phyloP scores from a whole-genome alignment of 495 filamentous ascomycete species.

The Daldinia childiae region DNA sequence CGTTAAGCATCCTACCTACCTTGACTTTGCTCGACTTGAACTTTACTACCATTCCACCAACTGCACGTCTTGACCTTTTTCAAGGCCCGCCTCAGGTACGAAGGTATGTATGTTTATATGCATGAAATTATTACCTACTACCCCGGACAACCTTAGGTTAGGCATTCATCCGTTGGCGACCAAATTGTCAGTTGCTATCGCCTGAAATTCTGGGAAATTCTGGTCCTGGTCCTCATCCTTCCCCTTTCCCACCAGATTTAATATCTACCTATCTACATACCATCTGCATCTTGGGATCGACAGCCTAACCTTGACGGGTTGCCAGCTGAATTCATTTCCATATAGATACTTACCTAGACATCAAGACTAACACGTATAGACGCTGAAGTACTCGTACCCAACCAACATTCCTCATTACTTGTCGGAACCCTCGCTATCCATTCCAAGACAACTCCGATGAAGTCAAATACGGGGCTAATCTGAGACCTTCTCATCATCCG shows the following conservation, averaged over 20 bases:
- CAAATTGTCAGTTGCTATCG: slow-evolving; percentile 7
- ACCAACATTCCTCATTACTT: slow-evolving; percentile 17
- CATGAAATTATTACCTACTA: slow-evolving; percentile 26
- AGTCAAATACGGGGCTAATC: slow-evolving; percentile 45
- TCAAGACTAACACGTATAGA: slow-evolving; percentile 11
- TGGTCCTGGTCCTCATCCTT: slow-evolving; percentile 20
- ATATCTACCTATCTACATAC: slow-evolving; percentile 6
- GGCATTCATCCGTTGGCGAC: slow-evolving; percentile 21
- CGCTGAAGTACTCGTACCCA: slow-evolving; percentile 5
- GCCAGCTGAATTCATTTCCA: slow-evolving; percentile 12
- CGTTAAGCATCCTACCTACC: slow-evolving; percentile 13
- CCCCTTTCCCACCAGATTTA: slow-evolving; percentile 24
- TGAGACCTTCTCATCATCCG: slow-evolving; percentile 36
- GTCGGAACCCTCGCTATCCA: slow-evolving; percentile 21
- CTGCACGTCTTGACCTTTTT: slow-evolving; percentile 6
- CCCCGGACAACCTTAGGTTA: slow-evolving; percentile 10
- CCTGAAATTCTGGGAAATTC: neutral
- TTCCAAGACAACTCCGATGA: slow-evolving; percentile 45
- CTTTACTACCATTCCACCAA: slow-evolving; percentile 16
- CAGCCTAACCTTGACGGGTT: slow-evolving; percentile 29
- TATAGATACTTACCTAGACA: slow-evolving; percentile 25
- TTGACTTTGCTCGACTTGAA: slow-evolving; percentile 10
- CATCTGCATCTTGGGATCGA: slow-evolving; percentile 29
- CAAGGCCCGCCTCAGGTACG: slow-evolving; percentile 17
- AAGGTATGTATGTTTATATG: slow-evolving; percentile 36